Evolutionary conservation across 768 basidiomycete species (phyloP), one percentile per base, ranked within the genome.

Genomic region (Chalciporus pseudorubinellus): DNA sequence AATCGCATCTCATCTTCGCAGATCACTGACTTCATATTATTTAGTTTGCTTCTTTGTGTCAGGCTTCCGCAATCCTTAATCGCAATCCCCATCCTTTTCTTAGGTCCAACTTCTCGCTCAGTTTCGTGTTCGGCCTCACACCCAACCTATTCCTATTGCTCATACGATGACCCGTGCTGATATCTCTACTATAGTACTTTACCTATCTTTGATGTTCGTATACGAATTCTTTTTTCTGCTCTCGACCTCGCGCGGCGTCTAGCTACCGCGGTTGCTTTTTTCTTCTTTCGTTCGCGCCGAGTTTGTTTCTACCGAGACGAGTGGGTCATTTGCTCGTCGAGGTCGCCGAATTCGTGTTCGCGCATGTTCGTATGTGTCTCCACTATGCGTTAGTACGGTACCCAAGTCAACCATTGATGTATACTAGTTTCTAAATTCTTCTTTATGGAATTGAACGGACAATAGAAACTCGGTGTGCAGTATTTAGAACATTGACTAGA

Each of bases 131-230:
- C 61, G 52, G 60, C 52, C 48, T 55, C 58, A 57, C 56, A 59
- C 47, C 44, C 52, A 55, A 58, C 48, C 58, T 59, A 59, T 57
- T 56, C 40, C 67, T 69, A 71, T 55, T 65, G 58, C 53, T 56
- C 53, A 55, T 55, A 57, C 43, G 61, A 68, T 58, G 60, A 64
- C 42, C 43, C 51, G 54, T 65, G 60, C 64, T 58, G 64, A 60
- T 65, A 68, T 66, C 52, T 53, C 49, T 66, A 68, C 62, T 64
- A 68, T 60, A 67, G 29, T 69, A 69, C 59, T 67, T 59, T 59
- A 67, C 67, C 53, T 46, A 46, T 11, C 42, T 28, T 28, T 28
- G 42, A 43, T 10, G 24, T 36, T 52, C 46, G 46, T 29, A 41
- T 45, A 57, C 55, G 46, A 51, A 44, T 29, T 59, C 42, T 51